These are phyloP conservation scores for Exophiala sp. DNA, from an alignment of 2,329 filamentous ascomycete species.

Conservation along the genomic window DNA sequence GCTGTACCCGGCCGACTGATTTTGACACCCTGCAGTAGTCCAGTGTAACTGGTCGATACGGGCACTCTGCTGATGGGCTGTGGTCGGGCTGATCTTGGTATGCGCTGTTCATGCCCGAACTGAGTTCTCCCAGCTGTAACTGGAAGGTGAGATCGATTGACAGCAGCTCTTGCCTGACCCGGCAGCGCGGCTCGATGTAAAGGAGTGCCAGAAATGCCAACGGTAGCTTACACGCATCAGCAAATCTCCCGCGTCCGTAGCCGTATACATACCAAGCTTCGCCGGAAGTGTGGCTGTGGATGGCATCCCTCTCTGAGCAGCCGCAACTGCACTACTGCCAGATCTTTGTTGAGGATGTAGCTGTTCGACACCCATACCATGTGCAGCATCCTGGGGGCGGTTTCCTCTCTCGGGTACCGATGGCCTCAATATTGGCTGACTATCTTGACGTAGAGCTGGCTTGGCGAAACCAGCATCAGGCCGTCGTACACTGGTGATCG, in stretches of 20 bases:
- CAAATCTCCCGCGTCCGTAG: not conserved
- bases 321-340: conserved; percentile 13
- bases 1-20: conserved; percentile 6
- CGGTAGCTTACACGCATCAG: conserved; percentile 11
- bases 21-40: conserved; percentile 4
- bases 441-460: conserved; percentile 22
- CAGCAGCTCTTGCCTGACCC: not conserved
- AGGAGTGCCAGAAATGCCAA: conserved; percentile 7
- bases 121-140: conserved; percentile 2
- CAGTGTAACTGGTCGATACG: conserved; percentile 1
- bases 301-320: conserved; percentile 9
- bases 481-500: conserved; percentile 28
- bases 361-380: conserved; percentile 35
- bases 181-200: conserved; percentile 9
- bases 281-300: conserved; percentile 1
- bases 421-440: not conserved
- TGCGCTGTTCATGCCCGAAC: not conserved
- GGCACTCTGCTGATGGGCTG: conserved; percentile 5
- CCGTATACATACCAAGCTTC: conserved; percentile 8
- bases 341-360: conserved; percentile 36
- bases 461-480: conserved; percentile 20
- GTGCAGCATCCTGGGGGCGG: conserved; percentile 23
- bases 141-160: conserved; percentile 17
- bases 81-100: conserved; percentile 7
- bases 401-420: conserved; percentile 23